These are phyloP conservation scores for Baorangia bicolor DNA, from an alignment of 768 basidiomycete genomes.

Conservation along the genomic window DNA sequence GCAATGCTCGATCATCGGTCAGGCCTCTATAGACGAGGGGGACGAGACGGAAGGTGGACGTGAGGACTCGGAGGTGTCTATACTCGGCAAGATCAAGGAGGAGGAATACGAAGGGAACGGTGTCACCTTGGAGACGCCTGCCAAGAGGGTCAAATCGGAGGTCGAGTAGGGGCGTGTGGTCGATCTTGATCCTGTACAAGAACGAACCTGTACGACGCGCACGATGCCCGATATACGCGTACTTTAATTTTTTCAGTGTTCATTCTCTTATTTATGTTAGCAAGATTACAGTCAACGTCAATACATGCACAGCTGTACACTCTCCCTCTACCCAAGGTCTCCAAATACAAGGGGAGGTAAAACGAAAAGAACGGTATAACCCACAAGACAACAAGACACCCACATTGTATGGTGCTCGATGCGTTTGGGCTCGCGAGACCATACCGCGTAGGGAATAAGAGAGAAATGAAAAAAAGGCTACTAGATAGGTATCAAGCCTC, in stretches of 20 bases:
- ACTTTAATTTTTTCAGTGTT: not conserved
- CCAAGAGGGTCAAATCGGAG: constrained; percentile 27
- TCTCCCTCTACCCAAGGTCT: constrained; percentile 10
- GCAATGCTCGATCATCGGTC: constrained; percentile 17
- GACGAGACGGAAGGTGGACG: constrained; percentile 36
- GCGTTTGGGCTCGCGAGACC: not conserved
- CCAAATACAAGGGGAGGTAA: constrained; percentile 12
- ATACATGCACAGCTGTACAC: constrained; percentile 24
- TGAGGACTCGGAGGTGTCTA: constrained; percentile 13
- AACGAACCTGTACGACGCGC: not conserved
- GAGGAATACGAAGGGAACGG: constrained; percentile 32
- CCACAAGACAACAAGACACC: constrained; percentile 6
- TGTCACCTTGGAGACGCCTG: constrained; percentile 22
- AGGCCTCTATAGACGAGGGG: constrained; percentile 38
- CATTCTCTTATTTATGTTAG: constrained; percentile 4
- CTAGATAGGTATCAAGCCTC: constrained; percentile 34
- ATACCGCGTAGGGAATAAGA: constrained; percentile 8
- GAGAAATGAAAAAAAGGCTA: constrained; percentile 16
- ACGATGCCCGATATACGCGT: not conserved
- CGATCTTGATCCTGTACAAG: not conserved
- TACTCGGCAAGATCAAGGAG: constrained; percentile 19
- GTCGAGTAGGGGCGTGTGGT: constrained; percentile 9
- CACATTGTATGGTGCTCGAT: not conserved
- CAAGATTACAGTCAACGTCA: constrained; percentile 22
- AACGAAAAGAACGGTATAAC: constrained; percentile 25